A percentile compares a stretch with the other conserved stretches of the same genome.
These are phyloP conservation scores for Trichoderma hamatum DNA, from an alignment of 2,329 filamentous ascomycete genomes.

Conservation along the genomic window DNA sequence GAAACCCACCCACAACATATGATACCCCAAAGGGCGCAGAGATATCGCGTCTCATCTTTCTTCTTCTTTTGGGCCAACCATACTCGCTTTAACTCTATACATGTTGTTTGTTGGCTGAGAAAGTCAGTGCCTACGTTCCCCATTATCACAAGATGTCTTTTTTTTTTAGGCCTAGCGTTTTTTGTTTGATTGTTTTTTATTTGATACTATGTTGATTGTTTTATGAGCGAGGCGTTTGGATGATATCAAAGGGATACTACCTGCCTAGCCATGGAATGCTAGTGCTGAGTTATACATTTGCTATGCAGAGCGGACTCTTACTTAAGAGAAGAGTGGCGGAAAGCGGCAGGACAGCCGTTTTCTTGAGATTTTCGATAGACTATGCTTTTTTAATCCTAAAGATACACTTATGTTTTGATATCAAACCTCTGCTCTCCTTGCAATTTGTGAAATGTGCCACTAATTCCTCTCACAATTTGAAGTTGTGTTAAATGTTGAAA, in stretches of 20 bases:
- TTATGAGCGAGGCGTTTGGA: constrained; percentile 24
- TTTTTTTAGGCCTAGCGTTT: background rate
- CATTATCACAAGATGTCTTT: background rate
- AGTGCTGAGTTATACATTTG: background rate
- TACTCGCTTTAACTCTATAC: background rate
- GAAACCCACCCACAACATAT: constrained; percentile 11
- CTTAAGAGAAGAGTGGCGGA: background rate
- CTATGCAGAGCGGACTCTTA: background rate
- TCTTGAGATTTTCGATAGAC: constrained; percentile 5
- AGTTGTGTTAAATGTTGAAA: background rate
- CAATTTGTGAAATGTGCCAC: background rate
- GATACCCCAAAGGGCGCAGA: constrained; percentile 15
- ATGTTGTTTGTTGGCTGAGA: background rate
- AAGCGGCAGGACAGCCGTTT: background rate
- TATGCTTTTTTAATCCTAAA: constrained; percentile 3
- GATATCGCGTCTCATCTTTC: constrained; percentile 5
- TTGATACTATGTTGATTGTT: background rate
- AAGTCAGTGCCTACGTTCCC: background rate
- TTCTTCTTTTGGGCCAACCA: background rate
- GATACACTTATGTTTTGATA: background rate
- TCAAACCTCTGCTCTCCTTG: background rate
- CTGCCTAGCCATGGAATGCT: constrained; percentile 9
- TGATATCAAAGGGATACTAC: background rate
- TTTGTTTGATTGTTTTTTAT: background rate
- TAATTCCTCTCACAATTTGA: background rate